Percentiles rank a stretch among this genome's conserved stretches.
phyloP scores from a whole-genome alignment of 1,284 basidiomycete genomes.

The Lignosus rhinocerotis region DNA sequence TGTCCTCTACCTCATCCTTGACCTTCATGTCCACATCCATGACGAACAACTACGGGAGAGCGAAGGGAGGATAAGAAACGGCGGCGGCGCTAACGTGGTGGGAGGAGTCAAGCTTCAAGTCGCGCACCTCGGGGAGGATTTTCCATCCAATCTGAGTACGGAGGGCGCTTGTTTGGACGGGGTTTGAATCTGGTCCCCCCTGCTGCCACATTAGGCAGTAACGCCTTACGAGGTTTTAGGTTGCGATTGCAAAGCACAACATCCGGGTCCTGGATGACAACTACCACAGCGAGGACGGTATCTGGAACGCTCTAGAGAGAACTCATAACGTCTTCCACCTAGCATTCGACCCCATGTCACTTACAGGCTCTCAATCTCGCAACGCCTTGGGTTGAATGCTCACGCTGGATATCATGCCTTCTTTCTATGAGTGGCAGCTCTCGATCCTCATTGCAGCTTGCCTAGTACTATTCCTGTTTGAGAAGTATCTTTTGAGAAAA shows the following conservation, averaged over 20 bases:
- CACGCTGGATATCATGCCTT: not conserved
- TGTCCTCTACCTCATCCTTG: conserved; percentile 69
- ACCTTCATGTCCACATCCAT: conserved; percentile 82
- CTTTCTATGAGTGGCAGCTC: conserved; percentile 58
- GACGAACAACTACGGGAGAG: conserved; percentile 11
- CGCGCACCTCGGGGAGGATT: not conserved
- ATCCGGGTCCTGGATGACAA: not conserved
- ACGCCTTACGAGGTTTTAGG: not conserved
- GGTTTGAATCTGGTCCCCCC: conserved; percentile 1
- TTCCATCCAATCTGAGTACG: not conserved
- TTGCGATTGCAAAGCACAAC: not conserved
- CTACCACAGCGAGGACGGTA: not conserved
- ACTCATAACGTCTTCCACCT: not conserved
- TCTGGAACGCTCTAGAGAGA: not conserved
- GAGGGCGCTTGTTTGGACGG: not conserved
- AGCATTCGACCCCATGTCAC: not conserved
- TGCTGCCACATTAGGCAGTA: not conserved
- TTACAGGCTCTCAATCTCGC: not conserved
- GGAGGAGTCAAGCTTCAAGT: conserved; percentile 14
- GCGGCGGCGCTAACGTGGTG: not conserved
- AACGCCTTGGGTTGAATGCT: not conserved
- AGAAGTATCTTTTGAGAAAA: conserved; percentile 42
- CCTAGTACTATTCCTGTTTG: conserved; percentile 45
- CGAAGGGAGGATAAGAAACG: not conserved
- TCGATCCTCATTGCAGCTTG: conserved; percentile 46